A percentile compares a stretch with the other conserved stretches of the same genome.
These are phyloP conservation scores for Talaromyces albobiverticillius DNA, from an alignment of 2,329 filamentous ascomycete species.

Conservation along the genomic window DNA sequence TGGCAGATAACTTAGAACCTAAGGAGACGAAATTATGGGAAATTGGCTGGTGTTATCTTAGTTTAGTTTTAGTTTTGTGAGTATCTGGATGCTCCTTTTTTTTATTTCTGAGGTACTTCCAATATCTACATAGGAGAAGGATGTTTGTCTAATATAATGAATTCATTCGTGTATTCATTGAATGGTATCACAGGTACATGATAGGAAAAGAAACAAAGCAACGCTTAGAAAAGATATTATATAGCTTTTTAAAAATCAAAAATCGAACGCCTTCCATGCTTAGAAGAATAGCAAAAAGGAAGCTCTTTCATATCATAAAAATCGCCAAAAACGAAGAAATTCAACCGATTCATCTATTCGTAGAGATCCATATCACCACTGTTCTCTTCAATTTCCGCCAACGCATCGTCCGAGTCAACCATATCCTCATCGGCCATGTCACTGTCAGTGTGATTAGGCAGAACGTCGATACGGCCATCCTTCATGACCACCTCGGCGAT, in stretches of 20 bases:
- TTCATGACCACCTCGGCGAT: constrained; percentile 73
- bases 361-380: constrained; percentile 63
- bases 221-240: no score
- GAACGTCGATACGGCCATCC: constrained; percentile 74
- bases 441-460: constrained; percentile 75
- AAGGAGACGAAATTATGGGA: no score
- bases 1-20: no score
- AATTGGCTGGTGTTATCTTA: no score
- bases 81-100: no score
- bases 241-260: background rate
- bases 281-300: no score
- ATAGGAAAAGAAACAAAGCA: background rate
- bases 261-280: no score
- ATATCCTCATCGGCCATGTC: constrained; percentile 65
- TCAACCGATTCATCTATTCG: constrained; percentile 41
- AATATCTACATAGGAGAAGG: no score
- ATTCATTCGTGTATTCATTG: background rate
- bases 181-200: constrained; percentile 1
- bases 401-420: constrained; percentile 71
- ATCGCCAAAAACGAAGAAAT: background rate
- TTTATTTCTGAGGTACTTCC: no score
- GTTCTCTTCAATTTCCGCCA: constrained; percentile 66
- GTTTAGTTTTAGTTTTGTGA: no score
- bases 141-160: background rate
- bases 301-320: no score